phyloP scores from a whole-genome alignment of 148 eudicot species.

The Chenopodium suecicum region DNA sequence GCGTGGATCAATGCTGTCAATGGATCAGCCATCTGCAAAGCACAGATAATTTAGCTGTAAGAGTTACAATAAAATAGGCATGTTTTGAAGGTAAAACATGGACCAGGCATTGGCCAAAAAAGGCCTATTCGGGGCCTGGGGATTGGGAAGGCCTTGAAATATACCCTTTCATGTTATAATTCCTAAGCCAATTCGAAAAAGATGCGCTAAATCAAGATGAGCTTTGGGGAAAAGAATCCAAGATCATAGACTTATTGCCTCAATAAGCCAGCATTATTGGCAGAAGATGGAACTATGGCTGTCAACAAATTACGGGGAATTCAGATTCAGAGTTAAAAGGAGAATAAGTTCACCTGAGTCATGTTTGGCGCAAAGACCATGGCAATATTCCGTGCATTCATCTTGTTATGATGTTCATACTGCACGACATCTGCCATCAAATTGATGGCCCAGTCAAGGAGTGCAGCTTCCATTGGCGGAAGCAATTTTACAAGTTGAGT shows the following conservation, averaged over 20 bases:
- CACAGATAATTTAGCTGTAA: background rate
- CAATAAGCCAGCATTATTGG: background rate
- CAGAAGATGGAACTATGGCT: background rate
- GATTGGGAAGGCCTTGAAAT: too few species aligned
- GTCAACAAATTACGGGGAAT: background rate
- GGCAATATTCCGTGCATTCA: conserved; percentile 88
- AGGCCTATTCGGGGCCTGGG: too few species aligned
- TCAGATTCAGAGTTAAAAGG: background rate
- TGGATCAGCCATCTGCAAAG: conserved; percentile 90
- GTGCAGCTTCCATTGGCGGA: conserved; percentile 75
- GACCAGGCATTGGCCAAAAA: too few species aligned
- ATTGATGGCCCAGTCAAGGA: conserved; percentile 90
- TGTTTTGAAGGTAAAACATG: background rate
- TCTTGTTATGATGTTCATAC: conserved; percentile 66
- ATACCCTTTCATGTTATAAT: background rate
- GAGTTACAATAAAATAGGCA: background rate
- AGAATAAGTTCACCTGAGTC: conserved; percentile 67
- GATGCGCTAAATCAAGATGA: background rate
- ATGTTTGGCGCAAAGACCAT: conserved; percentile 99
- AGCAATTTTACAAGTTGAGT: conserved; percentile 54
- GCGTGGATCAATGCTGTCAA: conserved; percentile 90
- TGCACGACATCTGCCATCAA: conserved; percentile 86
- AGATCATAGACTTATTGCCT: background rate
- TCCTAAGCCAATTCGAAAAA: background rate
- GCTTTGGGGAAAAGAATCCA: background rate